phyloP scores from a whole-genome alignment of 2,329 filamentous ascomycete species.

The Aspergillus sp. region DNA sequence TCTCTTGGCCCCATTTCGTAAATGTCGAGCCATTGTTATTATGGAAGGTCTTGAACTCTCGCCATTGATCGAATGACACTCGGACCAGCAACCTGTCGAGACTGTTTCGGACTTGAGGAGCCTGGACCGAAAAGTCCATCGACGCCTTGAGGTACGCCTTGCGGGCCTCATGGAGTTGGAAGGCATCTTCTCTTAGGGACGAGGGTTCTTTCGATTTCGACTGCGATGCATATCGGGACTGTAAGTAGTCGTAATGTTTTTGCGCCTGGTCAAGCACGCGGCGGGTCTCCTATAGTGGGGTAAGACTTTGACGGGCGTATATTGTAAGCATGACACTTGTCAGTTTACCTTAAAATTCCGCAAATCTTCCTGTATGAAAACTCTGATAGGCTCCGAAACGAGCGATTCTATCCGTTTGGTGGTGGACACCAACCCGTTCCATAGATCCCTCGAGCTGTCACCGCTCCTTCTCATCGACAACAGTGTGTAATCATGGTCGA shows the following conservation, averaged over 20 bases:
- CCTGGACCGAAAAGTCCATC: constrained; percentile 88
- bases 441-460: constrained; percentile 85
- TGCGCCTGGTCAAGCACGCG: constrained; percentile 75
- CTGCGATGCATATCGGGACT: constrained; percentile 79
- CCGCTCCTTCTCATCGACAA: constrained; percentile 80
- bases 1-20: constrained; percentile 70
- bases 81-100: constrained; percentile 85
- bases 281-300: constrained; percentile 60
- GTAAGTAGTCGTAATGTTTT: constrained; percentile 76
- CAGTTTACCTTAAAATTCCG: constrained; percentile 69
- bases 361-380: constrained; percentile 76
- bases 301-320: constrained; percentile 14
- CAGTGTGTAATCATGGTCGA: constrained; percentile 94
- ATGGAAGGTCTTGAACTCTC: constrained; percentile 72
- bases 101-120: constrained; percentile 78
- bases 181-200: constrained; percentile 88
- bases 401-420: constrained; percentile 75
- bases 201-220: constrained; percentile 93
- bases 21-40: constrained; percentile 64
- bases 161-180: constrained; percentile 88
- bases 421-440: constrained; percentile 70
- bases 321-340: not conserved
- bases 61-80: constrained; percentile 83
- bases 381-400: constrained; percentile 77
- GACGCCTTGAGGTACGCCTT: constrained; percentile 88